Evolutionary conservation across 164 flowering plant genomes (phyloP), one percentile per base, ranked within the genome.

Genomic region (Annona cherimola): DNA sequence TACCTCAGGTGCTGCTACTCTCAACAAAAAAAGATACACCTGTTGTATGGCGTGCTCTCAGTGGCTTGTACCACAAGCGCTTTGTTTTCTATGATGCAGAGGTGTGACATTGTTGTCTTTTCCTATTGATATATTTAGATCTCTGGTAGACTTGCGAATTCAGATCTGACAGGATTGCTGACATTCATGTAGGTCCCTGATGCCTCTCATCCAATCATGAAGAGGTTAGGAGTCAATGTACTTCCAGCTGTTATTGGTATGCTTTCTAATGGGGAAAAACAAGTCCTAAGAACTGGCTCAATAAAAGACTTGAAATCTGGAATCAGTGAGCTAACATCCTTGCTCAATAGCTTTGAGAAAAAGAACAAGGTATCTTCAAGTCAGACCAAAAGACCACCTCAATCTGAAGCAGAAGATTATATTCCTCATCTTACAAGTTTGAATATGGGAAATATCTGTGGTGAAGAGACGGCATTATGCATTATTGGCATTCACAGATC

Each of bases 11-110:
- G 57, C 74, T 94, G 78, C 89, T 94, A 71, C 85, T 94, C 69
- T 92, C 99, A n/a, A 81, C 90, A 68, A 92, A 90, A 80, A 94
- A 87, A 68, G 90, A 87, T 71, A 92, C 97, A 35, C 97, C 99
- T 59, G 87, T 86, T 35, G 92, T 94, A 61, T 94, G 99, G 99
- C 94, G 95, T 79, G 90, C 78, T 64, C 90, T 94, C 14, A 88
- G 95, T 77, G 99, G 99, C 65, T 77, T 92, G 79, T 90, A 83
- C 73, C 90, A 42, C 78, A 90, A 83, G 69, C 89, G 83, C 63
- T 79, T 92, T 66, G 61, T 64, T 72, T 87, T 94, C 79, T 86
- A 84, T 76, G 95, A 94, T 80, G 84, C 84, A 9, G 77, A 89
- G 92, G 99, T 92, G 87, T 63, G 73, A 42, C 40, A 7, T 45